A percentile compares a stretch with the other conserved stretches of the same genome.
These are phyloP conservation scores for Pythium volutum DNA, from an alignment of 352 stramenopile genomes.

Conservation along the genomic window DNA sequence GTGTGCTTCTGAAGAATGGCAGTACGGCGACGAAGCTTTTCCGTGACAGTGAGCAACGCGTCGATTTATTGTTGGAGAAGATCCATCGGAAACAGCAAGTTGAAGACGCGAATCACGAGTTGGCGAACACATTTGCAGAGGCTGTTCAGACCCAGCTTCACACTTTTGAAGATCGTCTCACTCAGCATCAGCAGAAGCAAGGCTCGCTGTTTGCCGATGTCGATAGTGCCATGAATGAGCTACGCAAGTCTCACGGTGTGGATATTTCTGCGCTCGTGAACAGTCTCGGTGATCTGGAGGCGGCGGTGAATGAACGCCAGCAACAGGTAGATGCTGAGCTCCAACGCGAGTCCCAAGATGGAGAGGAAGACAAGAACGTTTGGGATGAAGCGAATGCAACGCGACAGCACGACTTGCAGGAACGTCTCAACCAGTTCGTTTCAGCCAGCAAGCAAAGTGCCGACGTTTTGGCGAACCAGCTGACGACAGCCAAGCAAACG, in stretches of 20 bases:
- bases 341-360: conserved; percentile 3
- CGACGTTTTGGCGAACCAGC: conserved; percentile 11
- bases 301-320: conserved; percentile 14
- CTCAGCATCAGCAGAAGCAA: conserved; percentile 53
- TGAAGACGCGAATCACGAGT: conserved; percentile 46
- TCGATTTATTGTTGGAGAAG: conserved; percentile 44
- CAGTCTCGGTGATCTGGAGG: conserved; percentile 31
- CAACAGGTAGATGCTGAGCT: conserved; percentile 7
- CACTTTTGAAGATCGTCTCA: conserved; percentile 42
- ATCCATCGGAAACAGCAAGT: conserved; percentile 51
- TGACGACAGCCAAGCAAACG: conserved; percentile 13
- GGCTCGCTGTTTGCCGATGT: conserved; percentile 42
- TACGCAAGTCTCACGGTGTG: conserved; percentile 41
- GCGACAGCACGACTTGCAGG: conserved; percentile 16
- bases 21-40: conserved; percentile 50
- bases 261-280: conserved; percentile 25
- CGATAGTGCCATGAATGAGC: conserved; percentile 36
- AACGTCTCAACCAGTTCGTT: conserved; percentile 21
- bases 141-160: conserved; percentile 41
- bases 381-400: background rate
- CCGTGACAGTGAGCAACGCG: conserved; percentile 49
- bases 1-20: conserved; percentile 50
- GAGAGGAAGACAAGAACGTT: conserved; percentile 9
- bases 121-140: conserved; percentile 44
- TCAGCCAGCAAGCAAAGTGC: conserved; percentile 21